Base-by-base conservation (phyloP, 306 rosid genomes). In the Trifolium repens region DNA sequence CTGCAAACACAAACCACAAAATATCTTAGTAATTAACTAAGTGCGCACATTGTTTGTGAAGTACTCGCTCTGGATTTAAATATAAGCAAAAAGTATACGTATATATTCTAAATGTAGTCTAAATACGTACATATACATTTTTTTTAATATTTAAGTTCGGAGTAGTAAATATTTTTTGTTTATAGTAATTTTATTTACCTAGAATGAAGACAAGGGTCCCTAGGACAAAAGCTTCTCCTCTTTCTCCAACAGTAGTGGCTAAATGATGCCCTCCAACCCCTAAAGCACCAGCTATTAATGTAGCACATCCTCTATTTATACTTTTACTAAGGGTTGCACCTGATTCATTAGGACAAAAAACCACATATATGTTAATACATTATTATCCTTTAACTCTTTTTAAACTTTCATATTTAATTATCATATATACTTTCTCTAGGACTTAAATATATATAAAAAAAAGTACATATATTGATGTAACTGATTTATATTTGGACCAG, bases 261-360 rank as follows among this genome's bases (percentile, higher is more conserved):
- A 92, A 81, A 66, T 85, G 89, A 32, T 90, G 85, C 34, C 86
- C 89, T 83, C 96, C 99, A 81, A 92, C 75, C 30, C 98, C 99
- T 71, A 92, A 83, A 65, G 88, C 93, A 84, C 90, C 96, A 27
- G 93, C 99, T 16, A 84, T 12, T 11, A 92, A 64, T 74, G 99
- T 94, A 61, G 93, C 99, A 72, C 79, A 81, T 62, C 90, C 90
- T 85, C 99, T 92, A 79, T 94, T 94, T 30, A 94, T 47, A 67
- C 93, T 81, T 85, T 83, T 94, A 82, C 84, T 27, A 5, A 94
- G 88, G 3, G 97, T 94, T 74, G 84, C 99, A 83, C 99, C 99
- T 94, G 85, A 5, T 40, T 69, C 1, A 47, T 68, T 47, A 47
- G 40, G 15, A 79, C 58, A 73, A 77, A 7, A 15, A n/a, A n/a